phyloP scores from a whole-genome alignment of 805 yeast species.

The Zygotorulaspora florentina region DNA sequence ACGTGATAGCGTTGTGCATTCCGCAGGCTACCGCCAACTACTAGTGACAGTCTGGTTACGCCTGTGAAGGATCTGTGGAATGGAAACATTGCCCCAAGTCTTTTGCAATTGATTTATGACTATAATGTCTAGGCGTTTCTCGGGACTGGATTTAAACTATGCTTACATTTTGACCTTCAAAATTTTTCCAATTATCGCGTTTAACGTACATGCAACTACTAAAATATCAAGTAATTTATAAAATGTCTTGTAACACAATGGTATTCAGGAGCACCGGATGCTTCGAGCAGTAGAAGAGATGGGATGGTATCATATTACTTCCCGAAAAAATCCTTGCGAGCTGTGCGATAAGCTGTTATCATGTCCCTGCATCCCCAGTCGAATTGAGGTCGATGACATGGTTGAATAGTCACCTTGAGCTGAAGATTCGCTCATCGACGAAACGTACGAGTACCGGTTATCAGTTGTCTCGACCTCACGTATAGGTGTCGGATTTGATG shows the following conservation, averaged over 20 bases:
- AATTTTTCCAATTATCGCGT: neutral
- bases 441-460: constrained; percentile 17
- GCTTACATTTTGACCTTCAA: neutral
- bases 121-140: too few species aligned
- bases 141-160: neutral
- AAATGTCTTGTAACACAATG: too few species aligned
- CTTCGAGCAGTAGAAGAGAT: neutral
- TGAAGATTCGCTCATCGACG: constrained; percentile 19
- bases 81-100: constrained; percentile 5
- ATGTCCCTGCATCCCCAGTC: constrained; percentile 3
- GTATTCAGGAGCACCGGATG: too few species aligned
- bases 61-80: constrained; percentile 5
- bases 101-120: neutral
- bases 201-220: neutral
- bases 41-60: constrained; percentile 2
- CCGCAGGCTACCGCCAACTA: neutral
- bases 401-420: constrained; percentile 16
- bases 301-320: constrained; percentile 12
- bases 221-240: neutral
- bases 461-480: constrained; percentile 5
- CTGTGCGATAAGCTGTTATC: constrained; percentile 1
- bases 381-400: constrained; percentile 18
- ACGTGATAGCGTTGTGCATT: constrained; percentile 7
- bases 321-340: constrained; percentile 23
- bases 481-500: neutral